These are phyloP conservation scores for Thalassiosira profunda DNA, from an alignment of 108 stramenopile genomes.

Conservation along the genomic window DNA sequence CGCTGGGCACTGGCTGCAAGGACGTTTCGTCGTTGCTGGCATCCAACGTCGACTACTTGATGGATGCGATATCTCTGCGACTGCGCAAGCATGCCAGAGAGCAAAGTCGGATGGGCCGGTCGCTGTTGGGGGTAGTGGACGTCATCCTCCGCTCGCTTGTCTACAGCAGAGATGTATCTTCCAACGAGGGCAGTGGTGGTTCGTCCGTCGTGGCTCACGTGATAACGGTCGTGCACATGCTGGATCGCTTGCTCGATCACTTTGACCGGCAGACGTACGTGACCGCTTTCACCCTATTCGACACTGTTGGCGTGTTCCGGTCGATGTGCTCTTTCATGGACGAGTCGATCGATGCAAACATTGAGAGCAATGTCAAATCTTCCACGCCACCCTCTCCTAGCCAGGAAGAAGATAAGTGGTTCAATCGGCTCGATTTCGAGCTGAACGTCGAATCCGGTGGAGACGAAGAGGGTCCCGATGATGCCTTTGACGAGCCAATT, in stretches of 20 bases:
- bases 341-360: constrained; percentile 9
- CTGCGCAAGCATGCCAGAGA: constrained; percentile 35
- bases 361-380: not conserved
- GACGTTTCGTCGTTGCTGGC: constrained; percentile 27
- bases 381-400: too few species aligned
- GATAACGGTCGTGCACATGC: constrained; percentile 22
- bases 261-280: constrained; percentile 14
- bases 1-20: constrained; percentile 8
- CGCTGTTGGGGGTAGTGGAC: constrained; percentile 39
- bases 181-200: not conserved
- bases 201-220: too few species aligned
- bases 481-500: not conserved
- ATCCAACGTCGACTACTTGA: constrained; percentile 54
- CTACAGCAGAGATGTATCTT: not conserved
- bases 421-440: constrained; percentile 26
- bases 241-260: constrained; percentile 30
- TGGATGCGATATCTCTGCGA: constrained; percentile 35
- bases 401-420: constrained; percentile 6
- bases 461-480: constrained; percentile 4
- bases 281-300: constrained; percentile 12
- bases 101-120: constrained; percentile 20
- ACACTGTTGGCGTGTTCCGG: constrained; percentile 27
- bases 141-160: constrained; percentile 20
- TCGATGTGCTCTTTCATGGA: constrained; percentile 39
- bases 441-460: constrained; percentile 11